Conservation (phyloP, 345 rosid genomes). For the Noccaea caerulescens region DNA sequence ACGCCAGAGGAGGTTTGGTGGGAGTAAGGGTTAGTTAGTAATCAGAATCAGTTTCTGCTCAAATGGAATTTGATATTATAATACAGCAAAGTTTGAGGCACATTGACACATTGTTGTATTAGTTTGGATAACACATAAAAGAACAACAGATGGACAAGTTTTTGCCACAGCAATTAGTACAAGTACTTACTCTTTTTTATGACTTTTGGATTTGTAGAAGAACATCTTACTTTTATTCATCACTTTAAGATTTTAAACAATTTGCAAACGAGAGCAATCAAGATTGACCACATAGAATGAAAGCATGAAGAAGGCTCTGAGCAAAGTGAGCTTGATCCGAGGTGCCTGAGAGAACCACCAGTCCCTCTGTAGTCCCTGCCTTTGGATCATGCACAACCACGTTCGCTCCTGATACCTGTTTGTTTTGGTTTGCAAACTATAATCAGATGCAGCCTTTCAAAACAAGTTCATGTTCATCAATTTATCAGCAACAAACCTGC, state of each 20-base stretch:
- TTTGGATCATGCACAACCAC: conserved; percentile 69
- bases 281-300: conserved; percentile 58
- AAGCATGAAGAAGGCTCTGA: conserved; percentile 75
- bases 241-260: not conserved
- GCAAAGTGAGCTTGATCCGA: conserved; percentile 69
- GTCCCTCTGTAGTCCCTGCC: conserved; percentile 65
- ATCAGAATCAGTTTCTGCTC: conserved; percentile 23
- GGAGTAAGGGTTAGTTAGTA: conserved; percentile 30
- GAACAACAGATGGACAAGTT: conserved; percentile 16
- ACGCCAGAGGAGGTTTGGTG: conserved; percentile 47
- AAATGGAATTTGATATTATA: conserved; percentile 27
- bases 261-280: conserved; percentile 14
- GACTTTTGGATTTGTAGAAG: conserved; percentile 12
- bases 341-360: conserved; percentile 65
- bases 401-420: conserved; percentile 73
- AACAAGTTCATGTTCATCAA: not conserved
- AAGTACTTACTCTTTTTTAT: conserved; percentile 19
- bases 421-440: conserved; percentile 10
- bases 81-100: conserved; percentile 29
- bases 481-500: conserved; percentile 52
- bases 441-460: conserved; percentile 25
- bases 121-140: conserved; percentile 11
- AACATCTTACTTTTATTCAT: conserved; percentile 4
- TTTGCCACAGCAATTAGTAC: conserved; percentile 32
- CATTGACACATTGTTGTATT: conserved; percentile 37